These are phyloP conservation scores for Ascochyta koolunga DNA, from an alignment of 2,329 filamentous ascomycete species.

Conservation along the genomic window DNA sequence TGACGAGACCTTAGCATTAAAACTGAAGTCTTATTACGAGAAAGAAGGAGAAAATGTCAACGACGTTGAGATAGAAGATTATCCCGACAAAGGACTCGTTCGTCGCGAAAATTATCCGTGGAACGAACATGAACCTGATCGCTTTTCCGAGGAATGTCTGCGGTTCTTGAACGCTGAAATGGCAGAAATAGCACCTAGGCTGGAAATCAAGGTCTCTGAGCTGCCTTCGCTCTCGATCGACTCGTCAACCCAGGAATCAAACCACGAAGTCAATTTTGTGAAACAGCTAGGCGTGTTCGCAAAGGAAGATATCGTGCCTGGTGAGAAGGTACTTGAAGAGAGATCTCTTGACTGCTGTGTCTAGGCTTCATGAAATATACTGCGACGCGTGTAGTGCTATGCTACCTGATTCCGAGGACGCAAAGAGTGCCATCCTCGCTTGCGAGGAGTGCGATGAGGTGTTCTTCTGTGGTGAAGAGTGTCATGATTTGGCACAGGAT, in stretches of 20 bases:
- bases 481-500: conserved; percentile 60
- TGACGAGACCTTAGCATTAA: conserved; percentile 56
- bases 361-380: conserved; percentile 81
- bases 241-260: conserved; percentile 43
- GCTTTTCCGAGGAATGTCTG: conserved; percentile 62
- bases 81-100: conserved; percentile 73
- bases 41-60: conserved; percentile 34
- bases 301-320: conserved; percentile 76
- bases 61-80: conserved; percentile 58
- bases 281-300: conserved; percentile 91
- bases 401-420: conserved; percentile 58
- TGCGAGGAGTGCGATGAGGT: conserved; percentile 64
- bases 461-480: conserved; percentile 65
- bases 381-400: conserved; percentile 88
- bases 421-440: conserved; percentile 41
- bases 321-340: conserved; percentile 79
- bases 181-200: conserved; percentile 74
- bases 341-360: conserved; percentile 86
- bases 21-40: conserved; percentile 32
- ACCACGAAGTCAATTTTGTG: conserved; percentile 62
- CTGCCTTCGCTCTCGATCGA: conserved; percentile 68
- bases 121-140: conserved; percentile 66
- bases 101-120: conserved; percentile 69
- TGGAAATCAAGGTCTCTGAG: conserved; percentile 76
- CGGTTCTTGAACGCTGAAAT: conserved; percentile 74